These are phyloP conservation scores for Rhizopus sp. DNA, from an alignment of 371 early-diverging fungal species.

Conservation along the genomic window DNA sequence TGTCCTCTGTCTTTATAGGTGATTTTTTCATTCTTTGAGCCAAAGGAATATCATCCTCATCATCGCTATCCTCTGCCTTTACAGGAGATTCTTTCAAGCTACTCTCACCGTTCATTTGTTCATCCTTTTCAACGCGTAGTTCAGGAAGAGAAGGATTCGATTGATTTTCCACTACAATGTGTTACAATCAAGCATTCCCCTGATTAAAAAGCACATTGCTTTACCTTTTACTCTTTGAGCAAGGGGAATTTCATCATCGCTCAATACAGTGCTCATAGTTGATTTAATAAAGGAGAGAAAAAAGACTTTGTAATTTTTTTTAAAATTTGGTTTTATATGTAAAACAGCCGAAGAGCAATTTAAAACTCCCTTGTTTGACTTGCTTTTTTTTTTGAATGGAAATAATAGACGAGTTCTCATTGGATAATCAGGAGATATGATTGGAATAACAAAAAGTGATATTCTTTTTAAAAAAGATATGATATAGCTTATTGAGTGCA, in stretches of 20 bases:
- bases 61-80: not conserved
- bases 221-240: constrained; percentile 27
- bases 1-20: not conserved
- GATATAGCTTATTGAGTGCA: no score
- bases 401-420: no score
- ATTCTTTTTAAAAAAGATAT: no score
- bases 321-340: no score
- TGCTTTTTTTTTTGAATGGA: no score
- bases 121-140: not conserved
- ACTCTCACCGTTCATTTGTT: no score
- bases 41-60: constrained; percentile 21
- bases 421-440: no score
- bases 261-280: not conserved
- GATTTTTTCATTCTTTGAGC: constrained; percentile 3
- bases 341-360: no score
- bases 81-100: no score
- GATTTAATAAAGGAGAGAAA: not conserved
- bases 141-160: not conserved
- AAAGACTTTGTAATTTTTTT: not conserved
- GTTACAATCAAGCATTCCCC: not conserved
- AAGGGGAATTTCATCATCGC: constrained; percentile 45
- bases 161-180: not conserved
- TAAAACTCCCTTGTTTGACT: no score
- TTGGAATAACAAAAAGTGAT: no score
- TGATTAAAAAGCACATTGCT: not conserved